Evolutionary conservation across 1,284 basidiomycete genomes (phyloP), one percentile per base, ranked within the genome.

Genomic region (Veloboletus limbatus): DNA sequence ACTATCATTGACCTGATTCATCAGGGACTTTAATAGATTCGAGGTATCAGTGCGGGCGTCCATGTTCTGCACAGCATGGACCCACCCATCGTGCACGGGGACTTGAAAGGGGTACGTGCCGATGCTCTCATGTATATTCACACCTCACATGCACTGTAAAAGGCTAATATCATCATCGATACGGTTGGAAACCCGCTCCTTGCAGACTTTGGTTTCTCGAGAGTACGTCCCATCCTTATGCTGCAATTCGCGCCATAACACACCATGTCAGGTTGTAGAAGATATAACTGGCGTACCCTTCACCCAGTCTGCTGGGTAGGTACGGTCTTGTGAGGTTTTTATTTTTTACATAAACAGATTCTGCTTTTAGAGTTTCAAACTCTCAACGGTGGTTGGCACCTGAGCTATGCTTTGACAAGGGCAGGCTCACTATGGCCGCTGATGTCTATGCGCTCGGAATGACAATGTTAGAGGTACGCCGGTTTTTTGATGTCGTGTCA

Each of bases 171-270:
- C 16, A 67, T 78, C 22, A 73, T 82, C 22, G 62, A 76, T 54
- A 58, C 65, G 14, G 46, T 57, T 27, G 76, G 78, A 0, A 61
- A 69, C 16, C 77, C 80, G 17, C 65, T 78, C 13, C 63, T 82
- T 18, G 72, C 80, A 5, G 79, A 82, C 54, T 82, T 81, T 55
- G 79, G 80, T 13, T 67, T 82, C 34, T 76, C 78, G 14, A 70
- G 74, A 59, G 76, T 76, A 46, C 25, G 59, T 40, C 9, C 13
- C 32, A 31, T 35, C 20, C 9, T 22, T 40, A 41, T 1, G 35
- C 6, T 24, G 4, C 22, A 10, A 45, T 9, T 10, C 16, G 13
- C 14, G 6, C 45, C 27, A 31, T 51, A 39, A 57, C 26, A 40
- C 28, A 31, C 17, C 27, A 3, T 30, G n/a, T 22, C 24, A 79